Conservation (phyloP, 164 flowering plant species). For the Protea cynaroides region DNA sequence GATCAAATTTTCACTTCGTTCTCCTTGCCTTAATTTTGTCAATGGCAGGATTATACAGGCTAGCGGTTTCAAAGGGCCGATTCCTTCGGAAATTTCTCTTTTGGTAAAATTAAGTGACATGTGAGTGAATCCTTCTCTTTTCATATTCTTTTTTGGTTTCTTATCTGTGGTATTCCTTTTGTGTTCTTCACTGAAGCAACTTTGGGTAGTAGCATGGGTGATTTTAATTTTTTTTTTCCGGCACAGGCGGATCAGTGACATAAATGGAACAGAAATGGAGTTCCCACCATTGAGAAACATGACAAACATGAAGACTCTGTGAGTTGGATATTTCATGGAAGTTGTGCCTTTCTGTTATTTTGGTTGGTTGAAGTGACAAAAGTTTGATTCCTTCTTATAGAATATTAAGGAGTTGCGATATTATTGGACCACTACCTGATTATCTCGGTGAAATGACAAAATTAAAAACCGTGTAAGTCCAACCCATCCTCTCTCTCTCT, state of each 20-base stretch:
- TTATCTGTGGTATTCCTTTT: background rate
- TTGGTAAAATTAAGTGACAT: conserved; percentile 34
- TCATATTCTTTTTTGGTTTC: background rate
- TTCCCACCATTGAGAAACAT: conserved; percentile 45
- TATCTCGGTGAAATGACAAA: conserved; percentile 37
- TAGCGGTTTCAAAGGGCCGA: conserved; percentile 63
- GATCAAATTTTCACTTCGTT: background rate
- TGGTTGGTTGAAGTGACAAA: background rate
- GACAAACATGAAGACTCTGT: conserved; percentile 39
- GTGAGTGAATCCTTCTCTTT: conserved; percentile 33
- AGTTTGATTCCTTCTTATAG: conserved; percentile 15
- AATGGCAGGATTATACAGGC: conserved; percentile 50
- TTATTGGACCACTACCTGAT: conserved; percentile 52
- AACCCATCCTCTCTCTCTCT: background rate
- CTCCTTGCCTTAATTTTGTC: background rate
- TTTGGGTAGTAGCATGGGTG: background rate
- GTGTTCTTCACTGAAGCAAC: background rate
- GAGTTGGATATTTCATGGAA: conserved; percentile 20
- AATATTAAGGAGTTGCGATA: conserved; percentile 55
- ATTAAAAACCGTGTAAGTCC: conserved; percentile 48
- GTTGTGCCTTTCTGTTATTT: background rate
- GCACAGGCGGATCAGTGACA: conserved; percentile 73
- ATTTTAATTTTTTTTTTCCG: background rate
- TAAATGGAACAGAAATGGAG: conserved; percentile 32
- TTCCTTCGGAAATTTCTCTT: conserved; percentile 47